Conservation (phyloP, 768 basidiomycete genomes). For the Leccinum disarticulatum region DNA sequence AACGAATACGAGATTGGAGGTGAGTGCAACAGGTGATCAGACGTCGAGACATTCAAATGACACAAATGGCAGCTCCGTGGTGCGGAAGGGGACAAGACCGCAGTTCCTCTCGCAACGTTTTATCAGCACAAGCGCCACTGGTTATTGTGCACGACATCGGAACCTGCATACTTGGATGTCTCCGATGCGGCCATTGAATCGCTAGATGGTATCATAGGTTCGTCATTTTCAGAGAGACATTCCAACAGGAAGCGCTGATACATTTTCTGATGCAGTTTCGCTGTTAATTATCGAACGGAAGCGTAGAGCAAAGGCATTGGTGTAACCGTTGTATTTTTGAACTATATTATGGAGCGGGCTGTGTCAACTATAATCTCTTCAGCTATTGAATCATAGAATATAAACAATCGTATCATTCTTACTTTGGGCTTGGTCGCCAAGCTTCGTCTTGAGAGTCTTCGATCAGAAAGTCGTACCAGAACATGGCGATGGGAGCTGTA, state of each 20-base stretch:
- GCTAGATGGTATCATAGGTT: constrained; percentile 38
- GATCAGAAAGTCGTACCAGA: constrained; percentile 87
- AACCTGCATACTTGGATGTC: constrained; percentile 38
- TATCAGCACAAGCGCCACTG: constrained; percentile 35
- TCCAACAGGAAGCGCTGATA: background rate
- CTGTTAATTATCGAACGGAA: constrained; percentile 33
- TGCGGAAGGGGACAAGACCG: constrained; percentile 23
- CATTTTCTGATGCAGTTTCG: constrained; percentile 26
- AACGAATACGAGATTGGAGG: constrained; percentile 12
- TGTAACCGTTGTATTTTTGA: constrained; percentile 2
- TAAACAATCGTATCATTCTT: constrained; percentile 8
- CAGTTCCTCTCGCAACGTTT: constrained; percentile 35
- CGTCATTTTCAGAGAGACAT: constrained; percentile 6
- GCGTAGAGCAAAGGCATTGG: constrained; percentile 19
- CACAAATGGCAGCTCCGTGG: constrained; percentile 25
- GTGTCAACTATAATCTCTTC: constrained; percentile 16
- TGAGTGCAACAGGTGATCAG: background rate
- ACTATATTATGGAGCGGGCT: background rate
- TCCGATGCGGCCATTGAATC: constrained; percentile 32
- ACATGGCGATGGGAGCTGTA: constrained; percentile 71
- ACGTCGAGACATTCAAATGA: background rate
- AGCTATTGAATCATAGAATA: constrained; percentile 7
- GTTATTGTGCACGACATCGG: constrained; percentile 35
- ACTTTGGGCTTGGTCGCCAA: constrained; percentile 53
- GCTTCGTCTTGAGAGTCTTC: constrained; percentile 69